Conservation (phyloP, 192 early-diverging fungal species). For the Cetraspora pellucida region DNA sequence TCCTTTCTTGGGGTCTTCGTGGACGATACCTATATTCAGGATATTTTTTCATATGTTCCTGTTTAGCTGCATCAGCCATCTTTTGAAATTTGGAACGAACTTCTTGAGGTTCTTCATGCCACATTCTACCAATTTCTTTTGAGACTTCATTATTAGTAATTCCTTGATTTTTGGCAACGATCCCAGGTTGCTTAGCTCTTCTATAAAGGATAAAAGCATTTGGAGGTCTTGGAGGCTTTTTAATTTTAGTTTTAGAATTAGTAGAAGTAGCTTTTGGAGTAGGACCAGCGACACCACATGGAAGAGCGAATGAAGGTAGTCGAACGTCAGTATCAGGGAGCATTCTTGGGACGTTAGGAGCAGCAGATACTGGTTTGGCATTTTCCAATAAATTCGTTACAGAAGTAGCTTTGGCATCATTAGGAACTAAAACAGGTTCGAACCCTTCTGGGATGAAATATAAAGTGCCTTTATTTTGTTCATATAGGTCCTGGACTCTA, state of each 20-base stretch:
- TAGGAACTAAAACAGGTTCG: conserved; percentile 25
- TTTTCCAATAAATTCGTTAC: conserved; percentile 26
- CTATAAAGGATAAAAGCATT: conserved; percentile 45
- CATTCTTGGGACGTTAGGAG: conserved; percentile 21
- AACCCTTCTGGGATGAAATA: conserved; percentile 28
- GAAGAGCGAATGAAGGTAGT: conserved; percentile 20
- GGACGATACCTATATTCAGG: conserved; percentile 37
- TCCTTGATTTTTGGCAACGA: conserved; percentile 16
- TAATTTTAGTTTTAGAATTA: conserved; percentile 9
- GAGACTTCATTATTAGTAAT: conserved; percentile 39
- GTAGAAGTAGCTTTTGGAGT: background rate
- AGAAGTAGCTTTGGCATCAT: conserved; percentile 17
- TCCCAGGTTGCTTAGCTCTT: conserved; percentile 33
- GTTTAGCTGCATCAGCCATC: conserved; percentile 33
- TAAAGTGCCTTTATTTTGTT: conserved; percentile 22
- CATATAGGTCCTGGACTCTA: conserved; percentile 21
- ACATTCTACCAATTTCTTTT: conserved; percentile 35
- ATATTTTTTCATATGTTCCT: conserved; percentile 34
- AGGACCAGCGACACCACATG: conserved; percentile 25
- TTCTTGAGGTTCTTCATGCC: conserved; percentile 37
- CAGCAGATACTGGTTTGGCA: conserved; percentile 17
- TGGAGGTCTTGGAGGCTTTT: conserved; percentile 43
- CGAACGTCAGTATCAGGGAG: conserved; percentile 28
- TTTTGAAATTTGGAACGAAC: conserved; percentile 17
- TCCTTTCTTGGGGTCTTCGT: conserved; percentile 20